Evolutionary conservation across 2,329 filamentous ascomycete genomes (phyloP), one percentile per base, ranked within the genome.

Genomic region (Huntiella savannae): DNA sequence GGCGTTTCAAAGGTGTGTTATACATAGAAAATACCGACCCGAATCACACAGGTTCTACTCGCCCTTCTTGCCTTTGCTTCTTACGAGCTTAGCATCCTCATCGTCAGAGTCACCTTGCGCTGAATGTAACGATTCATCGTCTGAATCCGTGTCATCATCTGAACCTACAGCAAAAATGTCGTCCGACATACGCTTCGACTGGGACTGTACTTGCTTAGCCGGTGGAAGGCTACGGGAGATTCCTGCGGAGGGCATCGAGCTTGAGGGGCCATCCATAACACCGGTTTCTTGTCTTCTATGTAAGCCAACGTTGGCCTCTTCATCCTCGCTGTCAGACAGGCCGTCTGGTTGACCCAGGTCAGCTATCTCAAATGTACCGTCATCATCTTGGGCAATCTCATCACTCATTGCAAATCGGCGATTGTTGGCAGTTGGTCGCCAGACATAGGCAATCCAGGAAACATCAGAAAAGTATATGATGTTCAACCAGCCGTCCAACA

Each of bases 351-450:
- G 82, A 44, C 84, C 85, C 51, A 98, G 81, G 48, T 91, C 91
- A 42, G 82, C 82, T 59, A 98, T 92, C 59, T 96, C 91, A 59
- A 98, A 98, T 40, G 69, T 74, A 33, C 91, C 91, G 58, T 96
- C 88, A 55, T 98, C 91, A 56, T 98, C 91, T 72, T 96, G 91
- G 2, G 91, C 88, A 58, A 98, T 80, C 74, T 98, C 91, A 57
- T 98, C 91, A 64, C 84, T 93, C 91, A 98, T 98, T 52, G 91
- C 91, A 57, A 98, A 98, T 48, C 91, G 77, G 55, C 87, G 75
- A 65, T 98, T 98, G 64, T 98, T 96, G 45, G 82, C 86, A 16
- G 88, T 96, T 5, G 91, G 91, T 41, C 91, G 73, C 91, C 91
- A 98, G 45, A 98, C 71, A 61, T 96, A 98, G 16, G 91, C 86